Percentiles rank a stretch among this genome's conserved stretches.
Evolutionary conservation across 2,329 filamentous ascomycete genomes (phyloP).

Genomic region (Fusarium floridanum): DNA sequence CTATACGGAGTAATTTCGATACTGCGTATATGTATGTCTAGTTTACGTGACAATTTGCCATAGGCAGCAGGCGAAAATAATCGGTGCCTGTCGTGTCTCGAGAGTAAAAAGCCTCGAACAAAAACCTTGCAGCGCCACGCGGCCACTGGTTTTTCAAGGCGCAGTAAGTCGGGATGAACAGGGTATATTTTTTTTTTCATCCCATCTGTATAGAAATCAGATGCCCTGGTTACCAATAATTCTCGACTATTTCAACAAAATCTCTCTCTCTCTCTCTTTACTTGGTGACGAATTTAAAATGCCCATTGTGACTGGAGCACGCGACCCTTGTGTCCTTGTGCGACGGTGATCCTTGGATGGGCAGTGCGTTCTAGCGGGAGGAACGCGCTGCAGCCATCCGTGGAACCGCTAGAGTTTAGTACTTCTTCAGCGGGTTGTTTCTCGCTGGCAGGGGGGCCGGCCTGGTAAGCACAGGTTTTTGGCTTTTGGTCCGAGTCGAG

Average conservation of each 20-base stretch:
- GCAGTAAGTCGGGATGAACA: constrained; percentile 1
- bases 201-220: background rate
- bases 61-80: background rate
- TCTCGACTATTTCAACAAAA: background rate
- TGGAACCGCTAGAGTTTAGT: constrained; percentile 36
- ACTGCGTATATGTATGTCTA: background rate
- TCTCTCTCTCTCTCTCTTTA: background rate
- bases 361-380: constrained; percentile 16
- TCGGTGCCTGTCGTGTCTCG: background rate
- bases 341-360: background rate
- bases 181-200: background rate
- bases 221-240: background rate
- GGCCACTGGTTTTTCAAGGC: constrained; percentile 32
- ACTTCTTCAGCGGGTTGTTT: constrained; percentile 32
- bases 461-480: constrained; percentile 9
- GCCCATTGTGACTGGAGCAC: constrained; percentile 12
- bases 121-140: constrained; percentile 47
- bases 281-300: background rate
- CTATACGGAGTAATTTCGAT: background rate
- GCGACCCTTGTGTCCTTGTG: constrained; percentile 16
- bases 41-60: background rate
- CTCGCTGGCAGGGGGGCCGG: constrained; percentile 3
- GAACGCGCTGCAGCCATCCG: constrained; percentile 23
- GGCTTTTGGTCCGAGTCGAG: constrained; percentile 18
- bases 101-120: constrained; percentile 33